Evolutionary conservation across 768 basidiomycete genomes (phyloP), one percentile per base, ranked within the genome.

Genomic region (Cystobasidium ongulense): DNA sequence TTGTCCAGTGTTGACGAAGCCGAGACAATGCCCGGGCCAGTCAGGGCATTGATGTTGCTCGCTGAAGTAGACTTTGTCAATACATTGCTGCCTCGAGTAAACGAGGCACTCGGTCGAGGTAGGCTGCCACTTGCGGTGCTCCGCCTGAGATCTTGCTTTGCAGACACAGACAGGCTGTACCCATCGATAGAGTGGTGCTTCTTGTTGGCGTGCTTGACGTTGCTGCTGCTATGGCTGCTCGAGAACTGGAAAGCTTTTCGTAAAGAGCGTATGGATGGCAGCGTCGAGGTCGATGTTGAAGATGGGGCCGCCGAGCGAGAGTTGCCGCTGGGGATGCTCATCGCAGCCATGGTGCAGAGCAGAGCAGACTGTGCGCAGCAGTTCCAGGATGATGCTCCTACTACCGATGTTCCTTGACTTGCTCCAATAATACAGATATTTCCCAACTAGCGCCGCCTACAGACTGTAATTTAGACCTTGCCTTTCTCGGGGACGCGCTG

Each of bases 201-300:
- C 27, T 33, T 53, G 43, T 11, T 52, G 29, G n/a, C n/a, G n/a
- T n/a, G n/a, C n/a, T n/a, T n/a, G n/a, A n/a, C n/a, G n/a, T n/a
- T n/a, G n/a, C n/a, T n/a, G n/a, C n/a, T n/a, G n/a, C n/a, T n/a
- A n/a, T n/a, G n/a, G n/a, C 18, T 67, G 41, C 46, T 53, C n/a
- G 38, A 46, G 65, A 67, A 67, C 50, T 67, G 65, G 65, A 67
- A 67, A 10, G 65, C 65, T 52, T 52, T 41, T 21, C 65, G 18
- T 21, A 67, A 29, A 13, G 65, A 67, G 27, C 65, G 41, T 39
- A 67, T 67, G 65, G 43, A 13, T n/a, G 65, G 65, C 2, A 67
- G 50, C n/a, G 65, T 53, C 63, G 63, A 64, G 1, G 63, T 15
- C 5, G 63, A 64, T 8, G 63, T 23, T 2, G 23, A n/a, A n/a